Base-by-base conservation (phyloP, 257 asterid genomes). In the Craterostigma plantagineum region DNA sequence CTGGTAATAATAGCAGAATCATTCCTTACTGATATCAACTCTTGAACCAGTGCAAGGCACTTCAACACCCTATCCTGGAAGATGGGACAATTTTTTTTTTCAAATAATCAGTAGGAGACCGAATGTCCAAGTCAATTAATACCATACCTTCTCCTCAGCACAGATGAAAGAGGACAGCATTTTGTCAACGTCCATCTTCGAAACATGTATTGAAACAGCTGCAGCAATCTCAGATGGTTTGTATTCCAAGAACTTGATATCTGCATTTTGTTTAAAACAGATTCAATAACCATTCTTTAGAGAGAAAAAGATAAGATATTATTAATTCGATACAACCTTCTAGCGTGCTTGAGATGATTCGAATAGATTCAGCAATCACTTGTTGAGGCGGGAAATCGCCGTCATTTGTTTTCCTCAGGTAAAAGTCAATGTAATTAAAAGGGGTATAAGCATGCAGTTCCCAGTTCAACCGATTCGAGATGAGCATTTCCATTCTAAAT, bases 211-310 rank as follows among this genome's bases (percentile, higher is more conserved):
- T 48, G 93, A 91, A 61, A 79, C 92, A 50, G 91, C 86, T 61
- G 91, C 83, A 56, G 81, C 93, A 63, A 79, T 61, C 55, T 83
- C 93, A 61, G 87, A 76, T 35, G 95, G 75, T 68, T 55, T 73
- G 77, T 76, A 83, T 58, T 79, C 78, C 83, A 83, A 69, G 79
- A 76, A 76, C 47, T 76, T 83, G 67, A 71, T 65, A 50, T 70
- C 91, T 83, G 78, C 86, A 73, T 76, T 64, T 66, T 68, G 57
- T 69, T 58, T 44, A 65, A 73, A 52, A 56, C 64, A 65, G 54
- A 55, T 23, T 23, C 6, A 23, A 23, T 6, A 23, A 23, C 30
- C 4, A 2, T 41, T 14, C 42, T 49, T 58, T 38, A 35, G n/a
- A 35, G 4, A 33, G 9, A 7, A 15, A 47, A 0, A 4, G 1